Base-by-base conservation (phyloP, 345 rosid species). In the Eutrema yunnanense region DNA sequence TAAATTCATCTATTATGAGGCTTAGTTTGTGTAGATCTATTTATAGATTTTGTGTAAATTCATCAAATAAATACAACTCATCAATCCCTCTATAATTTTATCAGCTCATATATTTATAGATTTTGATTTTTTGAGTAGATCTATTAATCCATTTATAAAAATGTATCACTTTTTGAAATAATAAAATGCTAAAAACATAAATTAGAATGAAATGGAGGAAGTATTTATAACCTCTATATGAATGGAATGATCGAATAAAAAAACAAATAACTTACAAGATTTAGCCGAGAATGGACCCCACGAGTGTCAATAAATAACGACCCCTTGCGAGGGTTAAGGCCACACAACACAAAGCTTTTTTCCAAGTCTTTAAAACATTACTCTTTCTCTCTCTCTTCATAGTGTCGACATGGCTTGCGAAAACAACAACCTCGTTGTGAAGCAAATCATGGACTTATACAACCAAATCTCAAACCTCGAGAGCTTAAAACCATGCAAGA, bases 351-450 rank as follows among this genome's bases (percentile, higher is more conserved):
- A 52, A 59, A 16, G 48, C 53, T 50, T 66, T 26, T 26, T 19
- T 74, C 37, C 36, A 74, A 67, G 62, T 52, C 62, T 60, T 30
- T 14, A 33, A 50, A 43, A 47, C 38, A 59, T 14, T n/a, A 36
- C 26, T 60, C 34, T 13, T 10, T 27, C 22, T 12, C 13, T 33
- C 46, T 51, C 27, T 29, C 75, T 71, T 79, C 90, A 81, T 75
- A 78, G 87, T 82, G 87, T 88, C 86, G 85, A 86, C 92, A 93
- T 93, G 98, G 88, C 74, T 73, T 85, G 82, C 85, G 78, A 83
- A 67, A 81, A 84, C 61, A 81, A 84, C 61, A 87, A 87, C 49
- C 74, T 67, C 42, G 73, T 89, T 77, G 85, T 94, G 5, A 50
- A 61, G 66, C 85, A 81, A 73, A 80, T 94, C 58, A 78, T 79